These are phyloP conservation scores for Fraxinus pennsylvanica DNA, from an alignment of 257 asterid species.

Conservation along the genomic window DNA sequence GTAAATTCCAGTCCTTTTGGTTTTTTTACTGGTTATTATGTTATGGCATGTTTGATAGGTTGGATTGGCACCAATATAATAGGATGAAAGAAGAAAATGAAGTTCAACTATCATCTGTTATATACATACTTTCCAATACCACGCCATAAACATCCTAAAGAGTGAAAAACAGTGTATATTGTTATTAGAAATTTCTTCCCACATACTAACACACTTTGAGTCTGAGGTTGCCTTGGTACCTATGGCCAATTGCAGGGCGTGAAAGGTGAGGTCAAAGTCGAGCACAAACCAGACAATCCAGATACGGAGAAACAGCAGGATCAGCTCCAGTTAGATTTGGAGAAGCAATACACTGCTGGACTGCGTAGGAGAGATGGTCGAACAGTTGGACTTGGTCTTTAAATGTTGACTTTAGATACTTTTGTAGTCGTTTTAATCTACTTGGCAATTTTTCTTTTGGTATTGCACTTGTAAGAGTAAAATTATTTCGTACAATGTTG, in stretches of 20 bases:
- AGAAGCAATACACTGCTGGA: conserved; percentile 97
- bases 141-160: neutral
- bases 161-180: neutral
- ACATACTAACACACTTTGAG: conserved; percentile 90
- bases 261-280: conserved; percentile 71
- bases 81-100: neutral
- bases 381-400: conserved; percentile 96
- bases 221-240: conserved; percentile 97
- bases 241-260: conserved; percentile 99
- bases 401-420: conserved; percentile 25
- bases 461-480: conserved; percentile 23
- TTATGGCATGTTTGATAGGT: conserved; percentile 6
- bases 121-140: neutral
- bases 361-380: conserved; percentile 98
- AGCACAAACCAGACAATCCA: conserved; percentile 56
- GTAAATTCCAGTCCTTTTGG: conserved; percentile 50
- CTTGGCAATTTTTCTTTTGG: neutral
- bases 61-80: neutral
- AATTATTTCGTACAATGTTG: neutral
- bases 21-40: conserved; percentile 15
- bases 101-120: conserved; percentile 14
- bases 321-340: conserved; percentile 89
- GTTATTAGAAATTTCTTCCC: conserved; percentile 28
- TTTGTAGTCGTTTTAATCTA: conserved; percentile 20
- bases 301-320: conserved; percentile 79